phyloP scores from a whole-genome alignment of 768 basidiomycete genomes.

The Gymnopilus junonius region DNA sequence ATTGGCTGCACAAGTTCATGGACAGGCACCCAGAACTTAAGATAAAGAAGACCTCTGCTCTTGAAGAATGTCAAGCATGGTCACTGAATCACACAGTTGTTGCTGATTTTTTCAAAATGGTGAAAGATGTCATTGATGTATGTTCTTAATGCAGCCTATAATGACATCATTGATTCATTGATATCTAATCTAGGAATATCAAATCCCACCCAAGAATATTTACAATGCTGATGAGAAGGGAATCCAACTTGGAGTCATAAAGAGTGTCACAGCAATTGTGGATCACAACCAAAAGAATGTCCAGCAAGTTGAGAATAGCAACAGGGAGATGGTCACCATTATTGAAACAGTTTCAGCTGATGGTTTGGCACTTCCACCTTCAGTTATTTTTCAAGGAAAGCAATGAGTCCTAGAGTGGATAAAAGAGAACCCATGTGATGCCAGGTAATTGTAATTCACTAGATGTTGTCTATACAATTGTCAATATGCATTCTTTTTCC shows the following conservation, averaged over 20 bases:
- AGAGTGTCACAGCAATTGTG: conserved; percentile 20
- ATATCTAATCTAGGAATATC: conserved; percentile 22
- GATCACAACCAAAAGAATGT: conserved; percentile 28
- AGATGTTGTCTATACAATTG: neutral
- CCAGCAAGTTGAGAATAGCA: conserved; percentile 37
- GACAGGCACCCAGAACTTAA: conserved; percentile 23
- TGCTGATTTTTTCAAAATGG: conserved; percentile 22
- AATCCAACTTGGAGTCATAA: conserved; percentile 29
- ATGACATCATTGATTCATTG: neutral
- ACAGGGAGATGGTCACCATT: conserved; percentile 49
- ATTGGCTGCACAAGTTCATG: conserved; percentile 20
- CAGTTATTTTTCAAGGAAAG: conserved; percentile 42
- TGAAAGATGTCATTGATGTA: conserved; percentile 1
- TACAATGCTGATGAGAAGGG: conserved; percentile 37
- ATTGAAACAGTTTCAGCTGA: conserved; percentile 50
- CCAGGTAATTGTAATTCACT: conserved; percentile 28
- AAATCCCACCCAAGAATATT: conserved; percentile 26
- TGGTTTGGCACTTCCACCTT: conserved; percentile 38
- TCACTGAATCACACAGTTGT: conserved; percentile 23
- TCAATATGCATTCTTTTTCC: neutral
- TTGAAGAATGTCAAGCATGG: conserved; percentile 29
- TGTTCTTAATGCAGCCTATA: neutral
- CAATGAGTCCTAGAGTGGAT: conserved; percentile 26
- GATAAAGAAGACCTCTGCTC: conserved; percentile 18
- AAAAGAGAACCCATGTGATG: conserved; percentile 29